These are phyloP conservation scores for Dendrothele bispora DNA, from an alignment of 768 basidiomycete genomes.

Conservation along the genomic window DNA sequence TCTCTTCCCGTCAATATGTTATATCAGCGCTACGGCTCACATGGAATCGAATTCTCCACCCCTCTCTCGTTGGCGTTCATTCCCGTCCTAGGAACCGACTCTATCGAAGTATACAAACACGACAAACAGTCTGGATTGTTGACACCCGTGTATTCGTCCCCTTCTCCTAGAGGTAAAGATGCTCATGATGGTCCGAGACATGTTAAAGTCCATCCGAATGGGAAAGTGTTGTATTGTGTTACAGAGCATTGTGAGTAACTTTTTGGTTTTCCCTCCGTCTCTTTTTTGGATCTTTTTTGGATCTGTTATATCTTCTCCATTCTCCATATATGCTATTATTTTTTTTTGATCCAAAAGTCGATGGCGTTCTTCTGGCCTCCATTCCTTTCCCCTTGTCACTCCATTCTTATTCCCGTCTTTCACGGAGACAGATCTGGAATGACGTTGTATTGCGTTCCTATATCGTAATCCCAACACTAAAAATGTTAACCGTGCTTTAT, in stretches of 20 bases:
- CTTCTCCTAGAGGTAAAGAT: constrained; percentile 36
- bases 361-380: too few relatives aligned
- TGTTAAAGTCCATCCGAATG: constrained; percentile 52
- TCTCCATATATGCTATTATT: too few relatives aligned
- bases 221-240: constrained; percentile 48
- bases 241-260: constrained; percentile 48
- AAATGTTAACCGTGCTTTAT: too few relatives aligned
- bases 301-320: too few relatives aligned
- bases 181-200: constrained; percentile 51
- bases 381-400: too few relatives aligned
- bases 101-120: constrained; percentile 46
- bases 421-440: too few relatives aligned
- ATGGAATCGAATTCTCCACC: constrained; percentile 47
- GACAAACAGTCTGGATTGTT: constrained; percentile 32
- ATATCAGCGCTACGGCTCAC: constrained; percentile 50
- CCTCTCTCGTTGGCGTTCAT: constrained; percentile 40
- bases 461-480: too few relatives aligned
- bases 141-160: constrained; percentile 33
- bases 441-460: too few relatives aligned
- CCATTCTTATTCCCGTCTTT: too few relatives aligned
- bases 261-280: neutral
- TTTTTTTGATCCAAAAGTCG: too few relatives aligned
- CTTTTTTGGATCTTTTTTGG: too few relatives aligned
- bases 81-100: constrained; percentile 48
- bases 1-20: neutral